These are phyloP conservation scores for Trichophyton schoenleinii DNA, from an alignment of 2,329 filamentous ascomycete species.

Conservation along the genomic window DNA sequence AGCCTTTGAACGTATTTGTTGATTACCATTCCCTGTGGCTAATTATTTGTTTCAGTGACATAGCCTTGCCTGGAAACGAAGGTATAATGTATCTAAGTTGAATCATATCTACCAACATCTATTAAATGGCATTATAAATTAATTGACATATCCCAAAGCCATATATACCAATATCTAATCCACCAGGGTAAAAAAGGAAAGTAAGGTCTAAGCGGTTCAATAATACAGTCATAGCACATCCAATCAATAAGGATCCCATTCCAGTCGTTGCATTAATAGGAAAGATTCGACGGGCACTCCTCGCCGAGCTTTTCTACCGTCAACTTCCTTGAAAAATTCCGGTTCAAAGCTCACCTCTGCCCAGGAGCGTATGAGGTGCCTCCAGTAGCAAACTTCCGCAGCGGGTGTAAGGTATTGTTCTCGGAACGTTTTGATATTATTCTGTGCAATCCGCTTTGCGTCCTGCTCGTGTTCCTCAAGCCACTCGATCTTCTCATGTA, in stretches of 20 bases:
- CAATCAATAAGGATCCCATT: not conserved
- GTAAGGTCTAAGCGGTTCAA: no score
- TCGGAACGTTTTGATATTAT: conserved; percentile 37
- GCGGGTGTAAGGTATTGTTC: conserved; percentile 44
- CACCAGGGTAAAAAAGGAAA: no score
- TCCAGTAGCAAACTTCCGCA: conserved; percentile 46
- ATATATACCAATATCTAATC: not conserved
- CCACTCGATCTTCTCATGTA: conserved; percentile 33
- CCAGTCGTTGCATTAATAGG: conserved; percentile 17
- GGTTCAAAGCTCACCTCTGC: conserved; percentile 31
- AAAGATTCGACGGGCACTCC: conserved; percentile 33
- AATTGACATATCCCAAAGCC: not conserved
- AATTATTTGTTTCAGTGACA: no score
- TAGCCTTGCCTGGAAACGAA: no score
- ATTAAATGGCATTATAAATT: not conserved
- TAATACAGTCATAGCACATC: not conserved
- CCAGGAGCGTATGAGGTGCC: conserved; percentile 33
- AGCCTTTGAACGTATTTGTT: no score
- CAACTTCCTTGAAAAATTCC: conserved; percentile 19
- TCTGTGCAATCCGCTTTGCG: conserved; percentile 40
- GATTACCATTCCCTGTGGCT: no score
- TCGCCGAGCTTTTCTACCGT: conserved; percentile 21
- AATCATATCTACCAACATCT: not conserved
- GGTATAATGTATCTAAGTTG: no score
- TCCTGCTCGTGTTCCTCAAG: conserved; percentile 32